phyloP scores from a whole-genome alignment of 1,284 basidiomycete genomes.

The Cryptococcus hybrid region DNA sequence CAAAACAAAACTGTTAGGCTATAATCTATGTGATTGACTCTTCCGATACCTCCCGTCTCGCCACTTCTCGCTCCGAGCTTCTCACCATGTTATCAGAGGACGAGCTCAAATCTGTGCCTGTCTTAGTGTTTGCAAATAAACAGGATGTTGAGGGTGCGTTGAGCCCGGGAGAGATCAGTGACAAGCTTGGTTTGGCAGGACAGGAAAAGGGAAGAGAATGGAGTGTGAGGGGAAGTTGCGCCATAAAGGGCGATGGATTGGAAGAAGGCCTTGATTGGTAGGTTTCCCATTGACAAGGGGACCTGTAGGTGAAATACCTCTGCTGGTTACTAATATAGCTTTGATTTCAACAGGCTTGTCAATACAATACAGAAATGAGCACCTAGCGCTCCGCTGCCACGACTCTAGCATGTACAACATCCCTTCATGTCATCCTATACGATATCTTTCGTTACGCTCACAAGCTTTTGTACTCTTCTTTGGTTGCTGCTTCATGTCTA shows the following conservation, averaged over 20 bases:
- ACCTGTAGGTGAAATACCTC: background rate
- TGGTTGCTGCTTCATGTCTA: too few relatives aligned
- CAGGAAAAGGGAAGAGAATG: slow-evolving; percentile 91
- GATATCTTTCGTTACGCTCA: too few relatives aligned
- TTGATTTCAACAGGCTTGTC: slow-evolving; percentile 31
- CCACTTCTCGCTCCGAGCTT: slow-evolving; percentile 87
- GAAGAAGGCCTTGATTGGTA: slow-evolving; percentile 92
- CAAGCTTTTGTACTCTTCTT: too few relatives aligned
- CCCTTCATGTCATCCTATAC: too few relatives aligned
- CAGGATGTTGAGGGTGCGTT: slow-evolving; percentile 79
- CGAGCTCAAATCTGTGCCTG: slow-evolving; percentile 86
- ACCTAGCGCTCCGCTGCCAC: background rate
- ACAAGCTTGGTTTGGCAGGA: slow-evolving; percentile 86
- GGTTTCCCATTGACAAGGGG: background rate
- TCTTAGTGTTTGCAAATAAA: slow-evolving; percentile 98
- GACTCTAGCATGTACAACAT: too few relatives aligned
- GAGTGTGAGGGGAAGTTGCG: slow-evolving; percentile 95
- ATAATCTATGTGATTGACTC: slow-evolving; percentile 98
- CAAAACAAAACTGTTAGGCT: slow-evolving; percentile 55
- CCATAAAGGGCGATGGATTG: slow-evolving; percentile 93
- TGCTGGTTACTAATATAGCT: background rate
- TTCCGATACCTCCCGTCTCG: slow-evolving; percentile 78
- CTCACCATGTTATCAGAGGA: slow-evolving; percentile 97
- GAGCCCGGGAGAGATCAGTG: slow-evolving; percentile 85
- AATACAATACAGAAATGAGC: slow-evolving; percentile 51